Evolutionary conservation across 768 basidiomycete genomes (phyloP), one percentile per base, ranked within the genome.

Genomic region (Auriscalpium orientale): DNA sequence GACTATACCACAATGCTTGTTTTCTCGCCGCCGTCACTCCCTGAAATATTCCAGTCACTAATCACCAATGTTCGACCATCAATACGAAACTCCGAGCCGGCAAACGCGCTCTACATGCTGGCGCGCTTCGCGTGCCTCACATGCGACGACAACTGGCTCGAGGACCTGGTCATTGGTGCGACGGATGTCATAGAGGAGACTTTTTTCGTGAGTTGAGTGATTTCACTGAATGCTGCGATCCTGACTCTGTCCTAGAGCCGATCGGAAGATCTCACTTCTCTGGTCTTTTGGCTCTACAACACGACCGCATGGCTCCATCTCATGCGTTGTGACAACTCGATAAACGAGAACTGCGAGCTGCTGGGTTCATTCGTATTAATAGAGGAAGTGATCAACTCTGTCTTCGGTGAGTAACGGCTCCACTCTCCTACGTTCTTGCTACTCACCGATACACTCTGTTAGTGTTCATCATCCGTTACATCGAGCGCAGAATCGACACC

Each of bases 231-330:
- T 49, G 11, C 53, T 20, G 44, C 40, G 58, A 36, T 51, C 49
- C 51, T 52, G 21, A 56, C 53, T 63, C 20, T 53, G 55, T 55
- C 18, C n/a, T 65, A 98, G 95, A 84, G 74, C 64, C 84, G 82
- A 59, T 79, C 89, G 20, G 93, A 97, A 62, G 91, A 98, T 67
- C 71, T 97, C 34, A 84, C 90, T 5, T 85, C 83, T 65, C 77
- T 95, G 22, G 79, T 94, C 36, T 98, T 98, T 70, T 99, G 97
- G 95, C 72, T 95, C 47, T 91, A 93, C 71, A 99, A 99, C 68
- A 80, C 84, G 18, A 91, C 90, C 10, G 71, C 93, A 33, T 89
- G 95, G 80, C 78, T 98, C 15, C 92, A 98, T 72, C 81, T 98
- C 49, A 78, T 99, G 73, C 83, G 87, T 56, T 92, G 89, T 65